Evolutionary conservation across 2,329 filamentous ascomycete genomes (phyloP), one percentile per base, ranked within the genome.

Genomic region (Lachnellula arida): DNA sequence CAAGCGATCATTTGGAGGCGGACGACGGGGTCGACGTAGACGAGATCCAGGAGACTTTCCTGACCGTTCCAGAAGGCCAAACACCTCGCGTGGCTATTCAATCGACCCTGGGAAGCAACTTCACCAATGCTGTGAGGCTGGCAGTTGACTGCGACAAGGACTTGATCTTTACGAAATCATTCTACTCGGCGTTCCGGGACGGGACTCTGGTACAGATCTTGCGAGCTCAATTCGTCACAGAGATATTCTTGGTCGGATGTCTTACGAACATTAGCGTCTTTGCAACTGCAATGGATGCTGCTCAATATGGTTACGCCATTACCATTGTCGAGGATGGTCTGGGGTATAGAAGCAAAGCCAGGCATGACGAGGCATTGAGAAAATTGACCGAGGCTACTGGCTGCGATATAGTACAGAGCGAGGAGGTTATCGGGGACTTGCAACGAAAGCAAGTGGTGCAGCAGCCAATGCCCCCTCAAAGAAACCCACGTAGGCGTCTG

Each of bases 241-340:
- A 97, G 66, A 76, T 99, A 12, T 97, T 89, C 72, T 82, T 97
- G 23, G 95, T 89, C 67, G 94, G 94, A 22, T 87, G 88, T 46
- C 80, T 96, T 49, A 89, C 87, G 44, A 97, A 97, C 66, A 77
- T 95, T 37, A 92, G 91, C 34, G 86, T 97, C 47, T 91, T 94
- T 68, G 93, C 94, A 7, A 97, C 93, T 1, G 91, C 91, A 3
- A 79, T 96, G 60, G 94, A 97, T 68, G 94, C 93, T 11, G 92
- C 90, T 1, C 83, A 88, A 19, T 88, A 97, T 71, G 94, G 92
- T 4, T 85, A 96, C 66, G 79, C 84, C n/a, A 90, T 97, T 66
- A 94, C 88, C 5, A 76, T 97, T 12, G 76, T 97, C 40, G 86
- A 94, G 51, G 91, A 97, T 70, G 97, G 92, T 70, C 84, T 96